phyloP scores from a whole-genome alignment of 2,329 filamentous ascomycete species.

The Metarhizium guizhouense region DNA sequence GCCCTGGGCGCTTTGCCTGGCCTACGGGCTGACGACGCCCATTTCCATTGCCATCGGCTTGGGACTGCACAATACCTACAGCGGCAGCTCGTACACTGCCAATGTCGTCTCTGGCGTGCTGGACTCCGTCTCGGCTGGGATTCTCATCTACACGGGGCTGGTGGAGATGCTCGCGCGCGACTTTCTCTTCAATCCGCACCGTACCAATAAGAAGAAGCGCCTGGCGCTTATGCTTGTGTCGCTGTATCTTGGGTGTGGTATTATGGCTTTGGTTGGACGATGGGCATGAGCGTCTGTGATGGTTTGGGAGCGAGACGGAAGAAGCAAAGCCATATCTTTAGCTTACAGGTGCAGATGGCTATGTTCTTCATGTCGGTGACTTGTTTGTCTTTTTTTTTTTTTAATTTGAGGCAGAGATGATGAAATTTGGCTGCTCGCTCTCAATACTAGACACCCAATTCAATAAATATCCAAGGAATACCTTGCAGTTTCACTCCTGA shows the following conservation, averaged over 20 bases:
- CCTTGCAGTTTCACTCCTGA: no score
- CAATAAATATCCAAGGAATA: no score
- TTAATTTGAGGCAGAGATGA: no score
- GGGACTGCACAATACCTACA: constrained; percentile 27
- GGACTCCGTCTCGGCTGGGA: constrained; percentile 74
- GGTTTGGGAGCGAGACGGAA: not conserved
- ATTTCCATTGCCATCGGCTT: constrained; percentile 41
- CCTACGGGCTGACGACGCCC: constrained; percentile 43
- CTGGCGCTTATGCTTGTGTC: constrained; percentile 53
- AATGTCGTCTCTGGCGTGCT: constrained; percentile 74
- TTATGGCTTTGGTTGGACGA: constrained; percentile 23
- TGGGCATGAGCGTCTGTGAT: constrained; percentile 3
- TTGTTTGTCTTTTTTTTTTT: no score
- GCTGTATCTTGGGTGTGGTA: constrained; percentile 53
- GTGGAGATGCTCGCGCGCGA: constrained; percentile 75
- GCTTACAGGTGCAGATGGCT: no score
- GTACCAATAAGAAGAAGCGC: constrained; percentile 43
- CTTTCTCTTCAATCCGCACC: constrained; percentile 79
- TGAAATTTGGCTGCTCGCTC: no score
- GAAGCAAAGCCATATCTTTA: no score
- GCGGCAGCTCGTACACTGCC: constrained; percentile 13
- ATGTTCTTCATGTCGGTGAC: no score
- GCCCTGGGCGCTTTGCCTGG: constrained; percentile 38
- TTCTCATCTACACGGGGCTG: constrained; percentile 78
- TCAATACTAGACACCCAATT: no score